Evolutionary conservation across 1,284 basidiomycete species (phyloP), one percentile per base, ranked within the genome.

Genomic region (Gymnopus androsaceus): DNA sequence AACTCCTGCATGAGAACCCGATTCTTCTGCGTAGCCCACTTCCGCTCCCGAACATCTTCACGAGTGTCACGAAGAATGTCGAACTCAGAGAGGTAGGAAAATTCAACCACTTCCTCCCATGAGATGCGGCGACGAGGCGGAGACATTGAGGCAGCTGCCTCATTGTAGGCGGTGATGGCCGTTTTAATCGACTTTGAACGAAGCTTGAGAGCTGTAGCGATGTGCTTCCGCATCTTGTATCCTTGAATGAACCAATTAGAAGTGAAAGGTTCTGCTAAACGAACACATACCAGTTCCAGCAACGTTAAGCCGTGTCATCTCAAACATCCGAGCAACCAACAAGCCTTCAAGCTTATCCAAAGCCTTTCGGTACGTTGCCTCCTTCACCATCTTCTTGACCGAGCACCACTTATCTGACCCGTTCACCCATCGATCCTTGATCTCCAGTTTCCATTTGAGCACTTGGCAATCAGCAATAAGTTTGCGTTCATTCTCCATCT

Each of bases 221-320:
- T 66, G 28, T 67, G 62, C 17, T 62, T 59, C 3, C 60, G 25
- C 4, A 67, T 50, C 36, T 65, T 65, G 31, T 69, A 69, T 1
- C 65, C 66, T 66, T n/a, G n/a, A n/a, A n/a, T n/a, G n/a, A n/a
- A n/a, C n/a, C 27, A n/a, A n/a, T n/a, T n/a, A n/a, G n/a, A n/a
- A n/a, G n/a, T n/a, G n/a, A n/a, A n/a, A n/a, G n/a, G n/a, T n/a
- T n/a, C n/a, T n/a, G n/a, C n/a, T n/a, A 14, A n/a, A 41, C 19
- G 48, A 23, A 34, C 4, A 45, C 41, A 5, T 27, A 52, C 51
- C 51, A 28, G 51, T 52, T 4, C 40, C 38, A 25, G 51, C 23
- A 3, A 52, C 6, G 31, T 52, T 42, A 7, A 44, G 12, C 27
- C 27, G 41, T 12, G 15, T 12, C 37, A 52, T 15, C 40, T 52